Evolutionary conservation across 768 basidiomycete genomes (phyloP).

Genomic region (Mycena maculata): DNA sequence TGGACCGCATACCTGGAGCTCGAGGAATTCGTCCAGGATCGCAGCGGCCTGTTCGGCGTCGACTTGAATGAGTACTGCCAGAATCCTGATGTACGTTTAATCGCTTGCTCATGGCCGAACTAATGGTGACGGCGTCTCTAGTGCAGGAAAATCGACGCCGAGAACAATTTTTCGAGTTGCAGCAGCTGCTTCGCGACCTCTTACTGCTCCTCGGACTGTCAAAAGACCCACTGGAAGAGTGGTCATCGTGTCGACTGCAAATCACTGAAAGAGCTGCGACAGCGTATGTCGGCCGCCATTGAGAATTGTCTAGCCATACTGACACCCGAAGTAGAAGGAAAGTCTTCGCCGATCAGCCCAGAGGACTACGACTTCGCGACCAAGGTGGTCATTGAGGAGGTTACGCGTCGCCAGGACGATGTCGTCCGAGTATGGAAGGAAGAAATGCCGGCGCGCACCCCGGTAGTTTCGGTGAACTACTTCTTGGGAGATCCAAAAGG

Average conservation of each 20-base stretch:
- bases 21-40: conserved; percentile 23
- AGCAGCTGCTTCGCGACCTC: conserved; percentile 30
- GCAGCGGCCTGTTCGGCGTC: conserved; percentile 13
- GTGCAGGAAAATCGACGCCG: conserved; percentile 30
- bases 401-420: conserved; percentile 29
- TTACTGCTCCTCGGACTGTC: conserved; percentile 29
- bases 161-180: conserved; percentile 30
- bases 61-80: conserved; percentile 22
- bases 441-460: conserved; percentile 27
- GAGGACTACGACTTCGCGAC: conserved; percentile 32
- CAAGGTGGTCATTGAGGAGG: conserved; percentile 26
- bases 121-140: conserved; percentile 4
- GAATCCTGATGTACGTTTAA: conserved; percentile 23
- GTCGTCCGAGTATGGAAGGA: conserved; percentile 25
- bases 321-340: conserved; percentile 13
- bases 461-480: conserved; percentile 25
- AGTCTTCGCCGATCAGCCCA: conserved; percentile 4
- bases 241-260: conserved; percentile 30
- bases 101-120: too few relatives aligned
- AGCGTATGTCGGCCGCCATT: neutral
- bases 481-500: conserved; percentile 28
- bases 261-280: conserved; percentile 20
- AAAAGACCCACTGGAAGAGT: conserved; percentile 32
- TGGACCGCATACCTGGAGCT: conserved; percentile 27
- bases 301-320: neutral